A percentile compares a stretch with the other conserved stretches of the same genome.
phyloP scores from a whole-genome alignment of 2,329 filamentous ascomycete genomes.

The Talaromyces sp. region DNA sequence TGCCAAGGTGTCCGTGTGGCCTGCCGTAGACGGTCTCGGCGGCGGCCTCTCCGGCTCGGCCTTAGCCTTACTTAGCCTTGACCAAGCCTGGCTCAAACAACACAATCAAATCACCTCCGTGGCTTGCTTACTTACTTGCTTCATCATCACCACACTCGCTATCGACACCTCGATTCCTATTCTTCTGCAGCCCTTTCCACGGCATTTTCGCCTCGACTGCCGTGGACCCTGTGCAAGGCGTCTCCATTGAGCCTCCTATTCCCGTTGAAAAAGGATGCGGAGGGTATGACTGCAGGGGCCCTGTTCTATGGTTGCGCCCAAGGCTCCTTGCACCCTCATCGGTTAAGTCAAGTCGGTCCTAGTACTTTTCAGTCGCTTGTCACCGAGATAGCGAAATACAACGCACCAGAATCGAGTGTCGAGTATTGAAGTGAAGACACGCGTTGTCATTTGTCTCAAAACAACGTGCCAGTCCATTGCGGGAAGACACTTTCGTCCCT shows the following conservation, averaged over 20 bases:
- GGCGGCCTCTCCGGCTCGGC: slow-evolving; percentile 21
- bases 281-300: slow-evolving; percentile 40
- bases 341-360: neutral
- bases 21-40: slow-evolving; percentile 11
- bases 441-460: neutral
- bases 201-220: slow-evolving; percentile 17
- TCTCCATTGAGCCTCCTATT: slow-evolving; percentile 19
- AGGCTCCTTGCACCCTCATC: slow-evolving; percentile 36
- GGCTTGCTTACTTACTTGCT: slow-evolving; percentile 20
- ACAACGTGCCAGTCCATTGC: neutral
- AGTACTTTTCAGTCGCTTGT: neutral
- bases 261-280: slow-evolving; percentile 32
- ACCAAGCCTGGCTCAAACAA: slow-evolving; percentile 28
- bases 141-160: slow-evolving; percentile 15
- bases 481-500: slow-evolving; percentile 3
- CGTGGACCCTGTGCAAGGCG: slow-evolving; percentile 13
- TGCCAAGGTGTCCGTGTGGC: slow-evolving; percentile 21
- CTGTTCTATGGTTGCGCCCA: slow-evolving; percentile 40
- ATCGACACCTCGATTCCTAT: neutral
- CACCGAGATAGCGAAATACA: neutral
- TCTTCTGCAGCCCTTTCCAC: neutral
- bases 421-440: neutral
- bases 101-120: slow-evolving; percentile 20
- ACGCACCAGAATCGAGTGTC: neutral
- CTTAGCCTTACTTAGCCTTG: neutral